Conservation (phyloP, 345 rosid genomes). For the Euphorbia pulcherrima region DNA sequence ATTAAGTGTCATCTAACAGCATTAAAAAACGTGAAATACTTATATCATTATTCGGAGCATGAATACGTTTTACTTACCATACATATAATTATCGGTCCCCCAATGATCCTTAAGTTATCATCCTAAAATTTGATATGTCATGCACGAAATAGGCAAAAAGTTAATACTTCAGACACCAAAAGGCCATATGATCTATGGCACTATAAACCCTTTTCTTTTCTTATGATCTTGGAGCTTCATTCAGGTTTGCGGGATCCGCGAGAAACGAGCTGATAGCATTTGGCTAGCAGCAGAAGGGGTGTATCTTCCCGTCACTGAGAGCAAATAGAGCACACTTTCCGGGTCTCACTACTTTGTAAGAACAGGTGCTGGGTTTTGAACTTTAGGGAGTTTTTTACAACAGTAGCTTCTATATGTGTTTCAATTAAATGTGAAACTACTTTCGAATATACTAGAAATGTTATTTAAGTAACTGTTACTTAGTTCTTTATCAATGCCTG, state of each 20-base stretch:
- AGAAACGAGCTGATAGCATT: constrained; percentile 76
- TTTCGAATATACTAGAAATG: constrained; percentile 8
- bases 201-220: neutral
- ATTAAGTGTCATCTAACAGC: too few relatives aligned
- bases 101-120: too few relatives aligned
- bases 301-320: constrained; percentile 70
- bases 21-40: too few relatives aligned
- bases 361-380: constrained; percentile 41
- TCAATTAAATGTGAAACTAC: constrained; percentile 6
- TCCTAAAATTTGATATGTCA: too few relatives aligned
- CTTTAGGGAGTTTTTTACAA: constrained; percentile 16
- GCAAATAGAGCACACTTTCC: constrained; percentile 35
- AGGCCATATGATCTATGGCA: neutral
- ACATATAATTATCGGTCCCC: too few relatives aligned
- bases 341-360: constrained; percentile 9
- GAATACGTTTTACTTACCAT: too few relatives aligned
- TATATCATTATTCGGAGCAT: too few relatives aligned
- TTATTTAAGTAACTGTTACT: neutral
- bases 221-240: constrained; percentile 7
- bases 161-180: too few relatives aligned
- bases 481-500: neutral
- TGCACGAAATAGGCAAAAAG: too few relatives aligned
- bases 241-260: constrained; percentile 82
- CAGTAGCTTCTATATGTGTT: constrained; percentile 18
- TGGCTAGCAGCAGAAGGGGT: constrained; percentile 99